Conservation (phyloP, 768 basidiomycete genomes). For the Tylopilus rubrobrunneus region DNA sequence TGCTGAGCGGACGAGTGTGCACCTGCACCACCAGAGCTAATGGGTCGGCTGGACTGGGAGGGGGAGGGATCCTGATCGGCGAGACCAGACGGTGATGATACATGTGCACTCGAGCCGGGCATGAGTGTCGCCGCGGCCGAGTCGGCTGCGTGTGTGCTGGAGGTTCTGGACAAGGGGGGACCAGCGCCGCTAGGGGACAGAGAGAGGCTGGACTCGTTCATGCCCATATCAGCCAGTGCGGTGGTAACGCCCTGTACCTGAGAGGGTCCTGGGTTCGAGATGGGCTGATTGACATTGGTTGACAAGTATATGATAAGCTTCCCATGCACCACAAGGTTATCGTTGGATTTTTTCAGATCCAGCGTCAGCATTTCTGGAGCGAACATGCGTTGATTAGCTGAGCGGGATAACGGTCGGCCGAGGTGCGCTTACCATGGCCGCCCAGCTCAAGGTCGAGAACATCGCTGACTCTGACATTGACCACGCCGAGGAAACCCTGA, state of each 20-base stretch:
- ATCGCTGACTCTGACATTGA: slow-evolving; percentile 90
- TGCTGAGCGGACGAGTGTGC: slow-evolving; percentile 20
- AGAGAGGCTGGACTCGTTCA: slow-evolving; percentile 57
- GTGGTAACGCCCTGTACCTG: slow-evolving; percentile 57
- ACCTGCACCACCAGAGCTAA: slow-evolving; percentile 31
- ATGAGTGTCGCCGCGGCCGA: slow-evolving; percentile 39
- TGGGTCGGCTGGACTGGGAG: slow-evolving; percentile 32
- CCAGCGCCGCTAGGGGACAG: slow-evolving; percentile 45
- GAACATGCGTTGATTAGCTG: slow-evolving; percentile 1
- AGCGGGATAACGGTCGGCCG: neutral
- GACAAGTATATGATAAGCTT: slow-evolving; percentile 96
- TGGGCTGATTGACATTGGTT: slow-evolving; percentile 83
- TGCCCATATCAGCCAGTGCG: slow-evolving; percentile 57
- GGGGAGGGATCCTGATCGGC: slow-evolving; percentile 29
- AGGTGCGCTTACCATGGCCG: slow-evolving; percentile 73
- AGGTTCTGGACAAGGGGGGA: slow-evolving; percentile 51
- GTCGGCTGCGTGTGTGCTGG: slow-evolving; percentile 68
- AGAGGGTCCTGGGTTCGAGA: slow-evolving; percentile 79
- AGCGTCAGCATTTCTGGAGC: slow-evolving; percentile 87
- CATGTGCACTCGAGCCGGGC: slow-evolving; percentile 38
- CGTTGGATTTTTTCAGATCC: slow-evolving; percentile 98
- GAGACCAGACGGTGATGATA: slow-evolving; percentile 21
- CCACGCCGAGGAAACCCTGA: slow-evolving; percentile 97
- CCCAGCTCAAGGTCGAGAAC: slow-evolving; percentile 89
- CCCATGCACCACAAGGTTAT: slow-evolving; percentile 95